Evolutionary conservation across 192 early-diverging fungal genomes (phyloP).

Genomic region (Dissophora ornata): DNA sequence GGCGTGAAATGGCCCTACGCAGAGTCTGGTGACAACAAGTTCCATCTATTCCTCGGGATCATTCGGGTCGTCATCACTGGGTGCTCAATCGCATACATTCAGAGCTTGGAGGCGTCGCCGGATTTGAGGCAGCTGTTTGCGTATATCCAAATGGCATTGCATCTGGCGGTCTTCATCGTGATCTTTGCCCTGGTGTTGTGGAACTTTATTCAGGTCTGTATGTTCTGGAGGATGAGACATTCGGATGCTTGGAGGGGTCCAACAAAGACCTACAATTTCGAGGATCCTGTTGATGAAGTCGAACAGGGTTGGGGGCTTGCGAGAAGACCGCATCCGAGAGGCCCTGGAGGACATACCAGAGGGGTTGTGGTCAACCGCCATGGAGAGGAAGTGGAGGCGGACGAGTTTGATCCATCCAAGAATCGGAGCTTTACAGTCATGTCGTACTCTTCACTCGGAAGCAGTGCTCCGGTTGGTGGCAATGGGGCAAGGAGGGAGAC

Average conservation of each 20-base stretch:
- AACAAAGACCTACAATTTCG: constrained; percentile 39
- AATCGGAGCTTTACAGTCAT: constrained; percentile 30
- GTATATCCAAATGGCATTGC: constrained; percentile 58
- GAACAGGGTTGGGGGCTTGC: constrained; percentile 33
- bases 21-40: constrained; percentile 52
- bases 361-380: constrained; percentile 1
- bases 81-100: constrained; percentile 54
- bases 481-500: background rate
- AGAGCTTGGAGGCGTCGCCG: constrained; percentile 15
- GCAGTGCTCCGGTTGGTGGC: constrained; percentile 10
- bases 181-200: constrained; percentile 47
- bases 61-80: constrained; percentile 53
- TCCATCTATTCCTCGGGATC: constrained; percentile 49
- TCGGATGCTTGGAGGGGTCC: constrained; percentile 34
- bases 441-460: constrained; percentile 37
- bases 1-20: constrained; percentile 56
- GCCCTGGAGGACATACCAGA: constrained; percentile 1
- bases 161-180: constrained; percentile 54
- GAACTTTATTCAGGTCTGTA: constrained; percentile 42
- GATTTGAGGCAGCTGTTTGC: constrained; percentile 51
- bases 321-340: constrained; percentile 19
- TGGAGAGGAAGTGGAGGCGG: background rate
- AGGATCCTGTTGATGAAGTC: constrained; percentile 18
- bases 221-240: constrained; percentile 36
- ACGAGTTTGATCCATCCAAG: constrained; percentile 3